Evolutionary conservation across 169 alveolate species (phyloP).

Genomic region (Ichthyophthirius multifiliis): DNA sequence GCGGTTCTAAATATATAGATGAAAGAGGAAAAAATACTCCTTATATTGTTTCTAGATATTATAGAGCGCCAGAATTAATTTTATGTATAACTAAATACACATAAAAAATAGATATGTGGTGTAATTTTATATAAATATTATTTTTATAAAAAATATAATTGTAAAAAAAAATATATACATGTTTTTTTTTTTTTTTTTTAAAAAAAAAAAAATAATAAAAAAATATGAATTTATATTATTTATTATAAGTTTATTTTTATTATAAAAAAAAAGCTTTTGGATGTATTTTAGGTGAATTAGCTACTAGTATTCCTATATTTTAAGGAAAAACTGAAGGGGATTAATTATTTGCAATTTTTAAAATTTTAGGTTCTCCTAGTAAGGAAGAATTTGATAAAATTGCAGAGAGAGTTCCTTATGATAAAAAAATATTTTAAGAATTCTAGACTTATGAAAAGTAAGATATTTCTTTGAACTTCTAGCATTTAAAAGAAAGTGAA

Average conservation of each 20-base stretch:
- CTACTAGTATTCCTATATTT: conserved; percentile 58
- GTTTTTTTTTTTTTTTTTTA: too few species aligned
- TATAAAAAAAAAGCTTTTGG: conserved; percentile 52
- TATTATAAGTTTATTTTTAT: conserved; percentile 25
- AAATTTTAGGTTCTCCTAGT: conserved; percentile 23
- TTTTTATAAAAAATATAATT: too few species aligned
- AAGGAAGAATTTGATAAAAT: conserved; percentile 15
- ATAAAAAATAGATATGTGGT: conserved; percentile 65
- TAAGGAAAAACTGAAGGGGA: conserved; percentile 65
- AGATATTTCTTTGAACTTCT: conserved; percentile 60
- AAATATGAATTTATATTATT: conserved; percentile 51
- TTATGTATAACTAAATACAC: conserved; percentile 55
- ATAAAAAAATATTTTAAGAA: conserved; percentile 31
- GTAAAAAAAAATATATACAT: too few species aligned
- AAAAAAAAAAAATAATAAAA: conserved; percentile 56
- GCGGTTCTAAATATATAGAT: conserved; percentile 53
- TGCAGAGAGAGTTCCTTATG: conserved; percentile 44
- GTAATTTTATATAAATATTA: conserved; percentile 29
- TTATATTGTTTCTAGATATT: conserved; percentile 67
- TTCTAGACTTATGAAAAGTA: conserved; percentile 13
- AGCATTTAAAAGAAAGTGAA: conserved; percentile 55
- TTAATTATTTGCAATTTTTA: conserved; percentile 36
- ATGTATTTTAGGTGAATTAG: conserved; percentile 67
- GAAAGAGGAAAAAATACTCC: conserved; percentile 49
- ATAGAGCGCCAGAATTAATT: conserved; percentile 79